A percentile compares a stretch with the other conserved stretches of the same genome.
Evolutionary conservation across 2,329 filamentous ascomycete species (phyloP).

Genomic region (Elsinoe ampelina): DNA sequence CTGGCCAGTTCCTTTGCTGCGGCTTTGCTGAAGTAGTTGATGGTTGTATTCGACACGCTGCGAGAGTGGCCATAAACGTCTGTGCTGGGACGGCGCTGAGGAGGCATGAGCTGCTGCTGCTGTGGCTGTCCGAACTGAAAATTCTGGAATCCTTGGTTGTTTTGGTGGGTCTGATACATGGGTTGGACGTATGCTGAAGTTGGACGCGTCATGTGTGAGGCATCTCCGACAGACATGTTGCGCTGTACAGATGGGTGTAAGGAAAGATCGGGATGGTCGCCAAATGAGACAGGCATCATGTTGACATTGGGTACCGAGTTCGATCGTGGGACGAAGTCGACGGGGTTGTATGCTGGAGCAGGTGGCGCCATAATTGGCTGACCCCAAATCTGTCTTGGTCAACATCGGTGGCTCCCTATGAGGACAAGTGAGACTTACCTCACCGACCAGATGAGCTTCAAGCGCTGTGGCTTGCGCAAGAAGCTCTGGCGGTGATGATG

Average conservation of each 20-base stretch:
- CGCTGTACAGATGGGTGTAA: conserved; percentile 1
- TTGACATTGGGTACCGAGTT: conserved; percentile 3
- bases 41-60: background rate
- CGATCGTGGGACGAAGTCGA: background rate
- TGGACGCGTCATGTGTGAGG: conserved; percentile 9
- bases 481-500: conserved; percentile 11
- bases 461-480: conserved; percentile 8
- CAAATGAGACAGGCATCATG: conserved; percentile 3
- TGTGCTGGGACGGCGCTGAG: background rate
- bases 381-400: conserved; percentile 9
- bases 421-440: background rate
- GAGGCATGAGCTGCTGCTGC: background rate
- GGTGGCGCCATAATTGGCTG: conserved; percentile 8
- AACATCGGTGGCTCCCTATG: background rate
- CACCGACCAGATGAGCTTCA: conserved; percentile 10
- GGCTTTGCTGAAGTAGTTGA: background rate
- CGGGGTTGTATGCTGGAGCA: conserved; percentile 1
- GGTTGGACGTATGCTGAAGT: background rate
- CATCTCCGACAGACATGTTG: conserved; percentile 2
- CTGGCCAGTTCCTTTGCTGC: background rate
- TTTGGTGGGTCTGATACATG: background rate
- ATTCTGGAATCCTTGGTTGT: background rate
- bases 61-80: background rate
- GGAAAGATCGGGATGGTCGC: conserved; percentile 2
- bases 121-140: background rate